phyloP scores from a whole-genome alignment of 805 yeast genomes.

The Zygosaccharomyces pseudorouxii region DNA sequence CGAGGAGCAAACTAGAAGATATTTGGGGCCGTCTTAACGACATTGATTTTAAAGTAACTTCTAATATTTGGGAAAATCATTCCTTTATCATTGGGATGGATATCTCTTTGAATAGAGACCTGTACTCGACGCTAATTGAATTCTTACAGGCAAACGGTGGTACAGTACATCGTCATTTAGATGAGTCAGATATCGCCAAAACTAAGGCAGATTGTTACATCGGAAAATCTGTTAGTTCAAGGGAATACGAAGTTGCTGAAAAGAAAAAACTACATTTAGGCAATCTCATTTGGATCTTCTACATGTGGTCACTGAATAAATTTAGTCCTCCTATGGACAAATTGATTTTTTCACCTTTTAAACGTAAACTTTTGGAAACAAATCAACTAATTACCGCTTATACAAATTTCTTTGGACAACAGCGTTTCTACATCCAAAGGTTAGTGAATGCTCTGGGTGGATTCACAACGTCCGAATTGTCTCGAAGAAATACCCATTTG shows the following conservation, averaged over 20 bases:
- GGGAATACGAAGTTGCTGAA: constrained; percentile 46
- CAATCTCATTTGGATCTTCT: constrained; percentile 70
- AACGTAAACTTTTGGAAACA: constrained; percentile 46
- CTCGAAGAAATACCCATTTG: constrained; percentile 63
- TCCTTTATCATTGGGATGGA: constrained; percentile 52
- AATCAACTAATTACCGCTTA: constrained; percentile 54
- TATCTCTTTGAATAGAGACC: constrained; percentile 46
- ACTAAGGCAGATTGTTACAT: constrained; percentile 46
- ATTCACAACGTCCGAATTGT: constrained; percentile 58
- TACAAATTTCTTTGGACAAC: constrained; percentile 82
- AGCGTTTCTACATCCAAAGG: constrained; percentile 64
- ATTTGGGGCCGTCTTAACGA: constrained; percentile 14
- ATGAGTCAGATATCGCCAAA: constrained; percentile 17
- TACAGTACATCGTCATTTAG: constrained; percentile 30
- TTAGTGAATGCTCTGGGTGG: constrained; percentile 72
- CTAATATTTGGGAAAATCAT: constrained; percentile 41
- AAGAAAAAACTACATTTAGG: constrained; percentile 46
- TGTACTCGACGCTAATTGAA: constrained; percentile 38
- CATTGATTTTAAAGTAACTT: constrained; percentile 6
- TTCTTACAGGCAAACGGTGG: constrained; percentile 58
- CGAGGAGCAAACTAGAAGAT: constrained; percentile 13
- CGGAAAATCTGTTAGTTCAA: constrained; percentile 60
- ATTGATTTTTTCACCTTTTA: constrained; percentile 67
- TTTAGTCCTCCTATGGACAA: constrained; percentile 54
- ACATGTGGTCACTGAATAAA: constrained; percentile 50